Base-by-base conservation (phyloP, 2,329 filamentous ascomycete species). In the Penicillium sp. region DNA sequence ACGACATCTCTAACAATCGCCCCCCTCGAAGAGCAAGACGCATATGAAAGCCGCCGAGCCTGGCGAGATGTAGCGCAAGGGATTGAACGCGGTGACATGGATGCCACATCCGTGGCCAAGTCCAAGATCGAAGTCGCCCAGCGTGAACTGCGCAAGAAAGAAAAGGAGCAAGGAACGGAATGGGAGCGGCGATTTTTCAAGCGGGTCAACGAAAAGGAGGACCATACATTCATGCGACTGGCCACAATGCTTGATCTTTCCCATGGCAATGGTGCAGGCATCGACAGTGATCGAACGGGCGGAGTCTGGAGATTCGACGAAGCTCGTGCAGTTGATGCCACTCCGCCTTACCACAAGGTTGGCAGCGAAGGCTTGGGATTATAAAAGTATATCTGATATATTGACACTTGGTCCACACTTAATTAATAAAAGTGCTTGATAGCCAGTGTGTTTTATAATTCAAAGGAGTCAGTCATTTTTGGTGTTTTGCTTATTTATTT, bases 151-250 rank as follows among this genome's bases (percentile, higher is more conserved):
- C 85, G 92, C 61, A 83, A 83, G 69, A 79, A 84, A 66, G 92
- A 97, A 71, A 84, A 84, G 65, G 80, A 82, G n/a, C 89, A 91
- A 64, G 86, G 86, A 20, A 81, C 82, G 45, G 79, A 83, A 42
- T 99, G 94, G 93, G 83, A 91, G 67, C 82, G 91, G 47, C 82
- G 88, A 55, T 97, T 94, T 77, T 99, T 97, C 76, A 83, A 66
- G 45, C 68, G 69, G 20, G 60, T 72, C 24, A 66, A 74, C 8
- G 65, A 71, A 21, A 63, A 66, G 23, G 68, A 69, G 21, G 67
- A 73, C 35, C 64, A 78, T 56, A 64, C 68, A 2, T 75, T 82
- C 62, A 66, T 71, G 49, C 62, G 69, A 30, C 68, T 83, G 46
- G 76, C 73, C 2, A 74, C 72, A 42, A 68, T 66, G 55, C 70